Base-by-base conservation (phyloP, 179 eudicot genomes). In the Spergularia azorica region DNA sequence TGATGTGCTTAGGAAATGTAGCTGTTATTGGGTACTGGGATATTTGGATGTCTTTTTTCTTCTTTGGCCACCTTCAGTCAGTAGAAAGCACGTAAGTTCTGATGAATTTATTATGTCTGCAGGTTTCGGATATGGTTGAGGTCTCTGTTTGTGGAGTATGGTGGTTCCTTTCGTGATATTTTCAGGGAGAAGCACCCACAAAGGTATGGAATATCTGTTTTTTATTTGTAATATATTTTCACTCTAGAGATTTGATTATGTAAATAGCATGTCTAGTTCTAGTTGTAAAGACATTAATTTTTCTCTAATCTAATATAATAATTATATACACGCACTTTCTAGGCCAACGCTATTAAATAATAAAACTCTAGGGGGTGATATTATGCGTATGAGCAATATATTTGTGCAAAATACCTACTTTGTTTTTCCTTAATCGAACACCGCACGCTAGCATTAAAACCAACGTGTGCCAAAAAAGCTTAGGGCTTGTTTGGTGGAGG, bases 51-150 rank as follows among this genome's bases (percentile, higher is more conserved):
- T 18, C 17, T 9, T 51, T 13, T 57, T 41, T 59, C 15, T 64
- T 20, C 6, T 58, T 9, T 38, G 62, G 48, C 48, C 48, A 43
- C 26, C 17, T 46, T 59, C 1, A 2, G 32, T 26, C 32, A 26
- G 57, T 41, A 12, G 7, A 63, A 64, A 57, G 52, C 26, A 60
- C 41, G n/a, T 72, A 46, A 61, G 20, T 39, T 76, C 15, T n/a
- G 9, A 21, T 50, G 36, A n/a, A 54, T 43, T 43, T 18, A 26
- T 39, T 18, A 26, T 60, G 50, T 69, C 58, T 82, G 60, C 72
- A 95, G 98, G 92, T 95, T 95, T 81, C 83, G 97, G 76, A 88
- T 75, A 75, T 95, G 97, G 98, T 83, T 95, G 81, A 90, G 91
- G 80, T 91, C 95, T 78, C 70, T 93, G 55, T 84, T 95, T 56